Evolutionary conservation across 208 protist species (phyloP).

Genomic region (Trypanosoma boissoni): DNA sequence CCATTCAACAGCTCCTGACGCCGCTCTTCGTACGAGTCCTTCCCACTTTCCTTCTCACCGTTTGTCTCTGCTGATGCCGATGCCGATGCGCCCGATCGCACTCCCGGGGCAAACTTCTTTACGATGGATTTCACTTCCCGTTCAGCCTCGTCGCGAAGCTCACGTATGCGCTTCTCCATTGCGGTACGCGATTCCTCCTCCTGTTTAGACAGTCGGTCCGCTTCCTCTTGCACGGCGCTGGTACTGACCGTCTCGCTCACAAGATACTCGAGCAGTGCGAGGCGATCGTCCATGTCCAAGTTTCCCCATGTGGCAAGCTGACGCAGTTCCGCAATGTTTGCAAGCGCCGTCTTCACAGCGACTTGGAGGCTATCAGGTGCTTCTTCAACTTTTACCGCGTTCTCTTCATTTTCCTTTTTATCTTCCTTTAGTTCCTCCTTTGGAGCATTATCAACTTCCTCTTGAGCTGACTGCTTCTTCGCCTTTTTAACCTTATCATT

Average conservation of each 20-base stretch:
- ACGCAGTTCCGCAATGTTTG: constrained; percentile 51
- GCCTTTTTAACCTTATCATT: constrained; percentile 1
- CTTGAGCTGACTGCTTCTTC: background rate
- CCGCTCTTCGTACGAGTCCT: constrained; percentile 33
- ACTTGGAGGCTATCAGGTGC: constrained; percentile 32
- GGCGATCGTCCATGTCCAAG: constrained; percentile 61
- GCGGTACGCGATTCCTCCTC: constrained; percentile 36
- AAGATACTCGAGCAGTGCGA: constrained; percentile 76
- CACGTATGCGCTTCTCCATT: constrained; percentile 56
- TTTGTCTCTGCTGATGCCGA: constrained; percentile 1
- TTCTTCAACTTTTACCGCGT: constrained; percentile 15
- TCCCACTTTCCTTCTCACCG: background rate
- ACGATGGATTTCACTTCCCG: constrained; percentile 65
- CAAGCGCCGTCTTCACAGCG: constrained; percentile 63
- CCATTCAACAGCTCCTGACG: constrained; percentile 34
- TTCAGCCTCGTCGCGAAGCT: constrained; percentile 73
- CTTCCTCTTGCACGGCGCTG: constrained; percentile 45
- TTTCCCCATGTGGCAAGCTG: constrained; percentile 79
- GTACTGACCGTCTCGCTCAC: constrained; percentile 61
- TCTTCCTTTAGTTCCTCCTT: constrained; percentile 10
- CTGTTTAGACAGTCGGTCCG: constrained; percentile 51
- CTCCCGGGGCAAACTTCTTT: constrained; percentile 35
- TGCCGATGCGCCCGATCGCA: constrained; percentile 2
- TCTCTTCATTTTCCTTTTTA: constrained; percentile 1
- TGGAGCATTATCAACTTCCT: constrained; percentile 9